Base-by-base conservation (phyloP, 257 asterid genomes). In the Catharanthus roseus region DNA sequence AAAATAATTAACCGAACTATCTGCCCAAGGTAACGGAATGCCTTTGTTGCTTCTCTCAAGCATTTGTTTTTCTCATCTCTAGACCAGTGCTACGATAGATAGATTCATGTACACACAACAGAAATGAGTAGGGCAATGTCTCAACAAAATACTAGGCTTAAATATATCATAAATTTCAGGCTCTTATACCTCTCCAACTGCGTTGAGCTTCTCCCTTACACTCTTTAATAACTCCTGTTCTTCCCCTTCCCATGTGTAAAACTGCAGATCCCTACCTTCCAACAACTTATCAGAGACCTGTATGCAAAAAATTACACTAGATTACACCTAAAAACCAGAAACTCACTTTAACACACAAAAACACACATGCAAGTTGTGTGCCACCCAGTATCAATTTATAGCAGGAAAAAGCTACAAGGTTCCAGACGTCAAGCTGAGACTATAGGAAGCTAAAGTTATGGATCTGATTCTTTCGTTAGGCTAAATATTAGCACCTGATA, bases 11-110 rank as follows among this genome's bases (percentile, higher is more conserved):
- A 80, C 72, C 97, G 86, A 51, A 90, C 88, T 15, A 93, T 90
- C 85, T 90, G 97, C 75, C 96, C 97, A 68, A 93, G 80, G 76
- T 68, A 90, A 38, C 96, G 92, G 77, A 89, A 91, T 63, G 96
- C 86, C 84, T 93, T 93, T 3, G 96, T 84, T 38, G 89, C 73
- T 87, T 93, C 97, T 74, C 89, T 86, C 44, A 93, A 69, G 77
- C 97, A 91, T 82, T 75, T 90, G 71, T 85, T 93, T 70, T 85
- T 93, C 83, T 81, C 92, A 54, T 88, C 88, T 82, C 98, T 85
- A 26, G 95, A 63, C 98, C 98, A 93, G 74, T 91, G 96, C 97
- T 93, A 87, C 74, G 83, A 73, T 26, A 69, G 9, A 73, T 26
- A 69, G 9, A 72, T 63, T 44, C 31, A 26, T 24, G 54, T n/a